Evolutionary conservation across 1,139 yeast genomes (phyloP).

Genomic region (Suhomyces bolitotheri): DNA sequence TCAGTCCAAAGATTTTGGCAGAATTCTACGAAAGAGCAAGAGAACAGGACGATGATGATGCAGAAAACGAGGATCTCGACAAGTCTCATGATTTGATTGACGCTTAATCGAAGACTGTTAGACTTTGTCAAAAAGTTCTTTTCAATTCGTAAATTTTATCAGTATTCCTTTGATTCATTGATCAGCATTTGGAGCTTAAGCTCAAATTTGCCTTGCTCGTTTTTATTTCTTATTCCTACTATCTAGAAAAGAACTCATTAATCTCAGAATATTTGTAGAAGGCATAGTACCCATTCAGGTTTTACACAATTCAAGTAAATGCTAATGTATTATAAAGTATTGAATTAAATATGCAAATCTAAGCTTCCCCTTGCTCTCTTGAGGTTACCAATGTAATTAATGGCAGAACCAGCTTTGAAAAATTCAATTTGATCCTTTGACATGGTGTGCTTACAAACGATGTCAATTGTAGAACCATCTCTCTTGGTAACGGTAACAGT

Average conservation of each 20-base stretch:
- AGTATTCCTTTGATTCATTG: slow-evolving; percentile 9
- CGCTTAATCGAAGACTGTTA: too few relatives aligned
- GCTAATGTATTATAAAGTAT: slow-evolving; percentile 2
- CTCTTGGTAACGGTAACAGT: slow-evolving; percentile 72
- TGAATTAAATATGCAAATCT: slow-evolving; percentile 6
- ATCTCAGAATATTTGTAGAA: slow-evolving; percentile 3
- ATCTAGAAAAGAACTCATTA: slow-evolving; percentile 15
- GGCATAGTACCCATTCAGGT: background rate
- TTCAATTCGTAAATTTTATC: slow-evolving; percentile 11
- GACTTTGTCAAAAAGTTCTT: slow-evolving; percentile 12
- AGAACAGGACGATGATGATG: slow-evolving; percentile 56
- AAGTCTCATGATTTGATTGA: slow-evolving; percentile 45
- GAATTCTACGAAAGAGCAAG: slow-evolving; percentile 94
- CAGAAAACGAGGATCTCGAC: slow-evolving; percentile 45
- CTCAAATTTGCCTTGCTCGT: slow-evolving; percentile 8
- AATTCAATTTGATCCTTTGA: slow-evolving; percentile 93
- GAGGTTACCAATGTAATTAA: slow-evolving; percentile 81
- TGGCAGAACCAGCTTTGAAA: slow-evolving; percentile 97
- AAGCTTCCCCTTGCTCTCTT: slow-evolving; percentile 34
- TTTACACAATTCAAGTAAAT: background rate
- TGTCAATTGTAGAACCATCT: slow-evolving; percentile 68
- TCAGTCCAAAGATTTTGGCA: slow-evolving; percentile 91
- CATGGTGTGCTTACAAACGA: slow-evolving; percentile 90
- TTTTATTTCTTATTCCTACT: slow-evolving; percentile 13
- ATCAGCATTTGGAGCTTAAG: slow-evolving; percentile 7